A percentile compares a stretch with the other conserved stretches of the same genome.
Evolutionary conservation across 345 rosid species (phyloP).

Genomic region (Citrus maxima): DNA sequence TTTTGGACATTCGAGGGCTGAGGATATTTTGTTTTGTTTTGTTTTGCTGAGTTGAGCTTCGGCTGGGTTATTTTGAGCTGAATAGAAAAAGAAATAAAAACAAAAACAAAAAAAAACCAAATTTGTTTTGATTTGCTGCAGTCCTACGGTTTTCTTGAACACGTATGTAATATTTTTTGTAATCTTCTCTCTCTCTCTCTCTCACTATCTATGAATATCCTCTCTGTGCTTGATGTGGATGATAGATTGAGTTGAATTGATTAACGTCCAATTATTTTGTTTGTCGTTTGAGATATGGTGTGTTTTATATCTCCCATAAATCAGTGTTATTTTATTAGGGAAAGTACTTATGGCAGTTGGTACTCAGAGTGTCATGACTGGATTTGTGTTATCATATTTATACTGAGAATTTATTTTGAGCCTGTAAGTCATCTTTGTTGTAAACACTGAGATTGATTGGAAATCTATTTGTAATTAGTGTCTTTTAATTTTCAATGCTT

Average conservation of each 20-base stretch:
- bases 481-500: conserved; percentile 5
- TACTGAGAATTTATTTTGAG: not conserved
- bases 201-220: not conserved
- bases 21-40: not conserved
- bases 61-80: not conserved
- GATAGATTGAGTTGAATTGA: not conserved
- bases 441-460: not conserved
- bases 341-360: too few species aligned
- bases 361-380: not conserved
- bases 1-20: not conserved
- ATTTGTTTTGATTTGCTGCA: conserved; percentile 3
- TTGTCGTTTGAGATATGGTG: not conserved
- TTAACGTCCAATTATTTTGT: not conserved
- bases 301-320: not conserved
- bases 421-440: not conserved
- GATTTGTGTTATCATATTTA: not conserved
- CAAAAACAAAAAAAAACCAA: not conserved
- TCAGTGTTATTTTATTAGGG: not conserved
- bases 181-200: not conserved
- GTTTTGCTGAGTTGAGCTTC: conserved; percentile 7
- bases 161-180: conserved; percentile 1
- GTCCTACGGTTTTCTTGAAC: not conserved
- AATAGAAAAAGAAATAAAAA: not conserved
- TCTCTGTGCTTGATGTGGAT: not conserved
- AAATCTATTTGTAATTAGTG: not conserved